Evolutionary conservation across 2,329 filamentous ascomycete genomes (phyloP), one percentile per base, ranked within the genome.

Genomic region (Aspergillus latus): DNA sequence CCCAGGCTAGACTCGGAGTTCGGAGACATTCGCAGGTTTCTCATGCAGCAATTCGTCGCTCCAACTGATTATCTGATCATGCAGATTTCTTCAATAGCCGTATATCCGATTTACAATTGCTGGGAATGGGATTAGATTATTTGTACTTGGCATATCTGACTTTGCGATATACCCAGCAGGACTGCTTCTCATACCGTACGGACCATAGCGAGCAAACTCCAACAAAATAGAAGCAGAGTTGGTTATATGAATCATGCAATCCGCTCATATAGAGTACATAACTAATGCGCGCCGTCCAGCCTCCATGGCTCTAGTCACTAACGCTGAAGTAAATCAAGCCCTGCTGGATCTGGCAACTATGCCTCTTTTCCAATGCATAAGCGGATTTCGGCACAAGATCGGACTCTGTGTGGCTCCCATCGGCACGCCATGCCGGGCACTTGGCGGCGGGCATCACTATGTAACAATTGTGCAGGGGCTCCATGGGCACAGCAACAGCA

Each of bases 1-100:
- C 44, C 40, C 16, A 49, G 58, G 30, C 57, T 62, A 59, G 56
- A 42, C 56, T 63, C 62, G 61, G 62, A 62, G 56, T 58, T 63
- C 62, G 62, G 62, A 62, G 62, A 57, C 59, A 62, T 56, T 50
- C 47, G 51, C 34, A 46, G 52, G 21, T 21, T 40, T 29, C 53
- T 10, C 15, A 36, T 50, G 49, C 28, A 46, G 49, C 54, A 37
- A 37, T 61, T 56, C 53, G 46, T 57, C 51, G 51, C 59, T 45
- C 11, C 52, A 52, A n/a, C 29, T 51, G 42, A 59, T 52, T 57
- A 57, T 50, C 43, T 57, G 49, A 56, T 49, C 53, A 55, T 52
- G 34, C 7, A 37, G n/a, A 37, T 13, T 37, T 34, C 44, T 32
- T 52, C 34, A 54, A 29, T 30, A 57, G 53, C 58, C 59, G 59